Evolutionary conservation across 306 rosid genomes (phyloP), one percentile per base, ranked within the genome.

Genomic region (Ormosia emarginata): DNA sequence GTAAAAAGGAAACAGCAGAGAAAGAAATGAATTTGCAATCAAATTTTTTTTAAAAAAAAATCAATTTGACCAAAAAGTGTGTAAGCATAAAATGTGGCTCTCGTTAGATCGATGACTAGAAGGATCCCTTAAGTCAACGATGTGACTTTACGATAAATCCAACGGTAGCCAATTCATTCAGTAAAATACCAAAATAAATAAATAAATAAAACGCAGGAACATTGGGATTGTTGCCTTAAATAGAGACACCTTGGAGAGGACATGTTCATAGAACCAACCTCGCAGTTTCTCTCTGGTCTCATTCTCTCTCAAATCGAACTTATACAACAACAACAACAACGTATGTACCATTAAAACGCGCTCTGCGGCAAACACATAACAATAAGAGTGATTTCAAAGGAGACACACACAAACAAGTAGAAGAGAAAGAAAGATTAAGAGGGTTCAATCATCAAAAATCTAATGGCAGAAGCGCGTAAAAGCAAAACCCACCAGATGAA

Each of bases 241-340:
- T 44, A 52, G 6, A 33, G 8, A 15, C 74, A 37, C 8, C 8
- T 69, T 47, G 75, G 3, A 47, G 7, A 2, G 0, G 73, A 18
- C 66, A 62, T 50, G 59, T 69, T 61, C 75, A 33, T 2, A 47
- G 77, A 82, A 82, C 64, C 46, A 82, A 34, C 78, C 37, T 75
- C 11, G 77, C 65, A 75, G 8, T 68, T 79, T 79, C 82, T 37
- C 30, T 3, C 14, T 52, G 0, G 13, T 58, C 64, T 47, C 46
- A 43, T 69, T 79, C 71, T 69, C 49, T 76, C 61, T 62, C 78
- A 11, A 43, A 39, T 34, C n/a, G 17, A 49, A 14, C 29, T 37
- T 40, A 10, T 13, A 32, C 41, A 40, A 29, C 34, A 34, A 1
- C 34, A 34, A 1, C 39, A 47, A 11, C 24, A 24, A 24, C 24